phyloP scores from a whole-genome alignment of 441 rosid genomes.

The Kokia cookei region DNA sequence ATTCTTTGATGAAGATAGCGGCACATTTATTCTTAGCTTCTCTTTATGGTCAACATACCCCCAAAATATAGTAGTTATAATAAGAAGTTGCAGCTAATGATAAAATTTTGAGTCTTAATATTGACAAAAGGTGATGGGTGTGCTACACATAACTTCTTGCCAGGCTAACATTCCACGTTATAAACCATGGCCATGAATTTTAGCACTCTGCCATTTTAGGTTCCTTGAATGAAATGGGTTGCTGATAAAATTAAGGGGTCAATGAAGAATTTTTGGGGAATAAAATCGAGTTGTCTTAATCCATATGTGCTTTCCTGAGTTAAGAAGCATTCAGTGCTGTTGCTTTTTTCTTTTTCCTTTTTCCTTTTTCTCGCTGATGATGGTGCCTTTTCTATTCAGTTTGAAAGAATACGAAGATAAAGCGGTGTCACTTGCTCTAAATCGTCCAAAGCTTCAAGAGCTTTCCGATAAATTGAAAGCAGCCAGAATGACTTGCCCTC shows the following conservation, averaged over 20 bases:
- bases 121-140: not conserved
- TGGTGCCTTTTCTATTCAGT: constrained; percentile 19
- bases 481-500: constrained; percentile 74
- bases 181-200: not conserved
- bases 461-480: constrained; percentile 62
- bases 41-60: not conserved
- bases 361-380: not conserved
- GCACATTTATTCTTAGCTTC: not conserved
- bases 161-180: not conserved
- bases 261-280: not conserved
- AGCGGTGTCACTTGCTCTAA: constrained; percentile 76
- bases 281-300: not conserved
- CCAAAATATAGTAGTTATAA: not conserved
- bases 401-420: constrained; percentile 91
- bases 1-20: not conserved
- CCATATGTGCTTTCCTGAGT: not conserved
- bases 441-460: constrained; percentile 68
- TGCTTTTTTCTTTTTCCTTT: not conserved
- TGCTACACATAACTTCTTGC: not conserved
- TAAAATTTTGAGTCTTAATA: not conserved
- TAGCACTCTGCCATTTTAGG: not conserved
- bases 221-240: not conserved
- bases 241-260: not conserved
- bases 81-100: not conserved
- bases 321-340: not conserved